phyloP scores from a whole-genome alignment of 228 moss, liverwort and hornwort species.

The Sphagnum magellanicum region DNA sequence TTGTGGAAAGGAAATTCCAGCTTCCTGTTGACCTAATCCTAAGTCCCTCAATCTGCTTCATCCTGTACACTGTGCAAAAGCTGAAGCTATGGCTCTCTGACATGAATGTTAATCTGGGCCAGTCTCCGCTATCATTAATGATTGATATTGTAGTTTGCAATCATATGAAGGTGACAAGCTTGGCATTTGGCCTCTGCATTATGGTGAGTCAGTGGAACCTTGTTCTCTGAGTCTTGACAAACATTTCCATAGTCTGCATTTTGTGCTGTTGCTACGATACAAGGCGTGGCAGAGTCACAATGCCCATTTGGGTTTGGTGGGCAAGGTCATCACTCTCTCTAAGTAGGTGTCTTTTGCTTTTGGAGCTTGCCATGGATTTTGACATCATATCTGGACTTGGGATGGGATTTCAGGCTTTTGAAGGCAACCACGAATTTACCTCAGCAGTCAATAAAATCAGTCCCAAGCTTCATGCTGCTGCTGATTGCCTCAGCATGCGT shows the following conservation, averaged over 20 bases:
- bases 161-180: conserved; percentile 81
- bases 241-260: not conserved
- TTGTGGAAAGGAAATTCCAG: conserved; percentile 79
- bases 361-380: not conserved
- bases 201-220: conserved; percentile 42
- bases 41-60: conserved; percentile 71
- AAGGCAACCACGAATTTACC: conserved; percentile 68
- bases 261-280: not conserved
- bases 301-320: not conserved
- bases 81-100: conserved; percentile 25
- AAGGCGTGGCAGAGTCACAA: too few relatives aligned
- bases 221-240: not conserved
- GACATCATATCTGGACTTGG: not conserved
- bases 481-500: conserved; percentile 48
- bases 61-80: conserved; percentile 63
- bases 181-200: conserved; percentile 67
- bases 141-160: conserved; percentile 30
- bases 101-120: conserved; percentile 3
- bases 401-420: conserved; percentile 59
- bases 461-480: conserved; percentile 37
- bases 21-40: conserved; percentile 80
- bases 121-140: conserved; percentile 2
- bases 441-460: conserved; percentile 36
- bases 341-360: not conserved
- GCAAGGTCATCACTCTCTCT: not conserved